Percentiles rank a stretch among this genome's conserved stretches.
phyloP scores from a whole-genome alignment of 306 rosid species.

The Quercus alba region DNA sequence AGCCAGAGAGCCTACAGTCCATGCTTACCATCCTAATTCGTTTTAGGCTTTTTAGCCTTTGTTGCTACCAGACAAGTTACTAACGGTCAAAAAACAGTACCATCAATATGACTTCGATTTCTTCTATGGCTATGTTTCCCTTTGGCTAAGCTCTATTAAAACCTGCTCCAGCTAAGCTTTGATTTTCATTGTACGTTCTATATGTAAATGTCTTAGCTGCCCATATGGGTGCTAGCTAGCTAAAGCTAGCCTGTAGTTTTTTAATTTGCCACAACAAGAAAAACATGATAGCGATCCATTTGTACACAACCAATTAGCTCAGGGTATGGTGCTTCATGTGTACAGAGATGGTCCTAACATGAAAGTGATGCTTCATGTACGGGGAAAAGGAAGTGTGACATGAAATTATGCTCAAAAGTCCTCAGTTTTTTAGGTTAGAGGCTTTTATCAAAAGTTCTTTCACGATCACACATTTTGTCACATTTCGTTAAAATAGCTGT shows the following conservation, averaged over 20 bases:
- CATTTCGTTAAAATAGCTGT: too few species aligned
- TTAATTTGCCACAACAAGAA: not conserved
- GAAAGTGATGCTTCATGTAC: not conserved
- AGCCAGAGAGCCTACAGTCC: constrained; percentile 29
- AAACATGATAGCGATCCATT: not conserved
- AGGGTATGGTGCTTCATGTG: not conserved
- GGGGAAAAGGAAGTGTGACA: too few species aligned
- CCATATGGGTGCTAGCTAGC: constrained; percentile 3
- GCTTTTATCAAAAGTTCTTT: too few species aligned
- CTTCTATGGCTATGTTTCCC: constrained; percentile 32
- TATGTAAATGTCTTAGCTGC: constrained; percentile 30
- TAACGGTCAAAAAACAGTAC: constrained; percentile 30
- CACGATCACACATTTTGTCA: too few species aligned
- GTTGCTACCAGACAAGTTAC: constrained; percentile 41
- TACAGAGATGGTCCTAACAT: not conserved
- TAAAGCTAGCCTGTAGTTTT: not conserved
- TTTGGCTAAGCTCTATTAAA: constrained; percentile 40
- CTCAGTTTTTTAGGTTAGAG: fast-evolving
- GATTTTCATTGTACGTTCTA: constrained; percentile 43
- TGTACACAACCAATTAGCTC: not conserved
- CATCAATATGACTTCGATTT: constrained; percentile 19
- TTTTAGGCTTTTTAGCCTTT: constrained; percentile 19
- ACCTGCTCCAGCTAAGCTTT: constrained; percentile 43
- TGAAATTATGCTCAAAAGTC: too few species aligned
- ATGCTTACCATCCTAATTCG: constrained; percentile 24